Conservation (phyloP, 441 rosid species). For the Flueggea neowawraea region DNA sequence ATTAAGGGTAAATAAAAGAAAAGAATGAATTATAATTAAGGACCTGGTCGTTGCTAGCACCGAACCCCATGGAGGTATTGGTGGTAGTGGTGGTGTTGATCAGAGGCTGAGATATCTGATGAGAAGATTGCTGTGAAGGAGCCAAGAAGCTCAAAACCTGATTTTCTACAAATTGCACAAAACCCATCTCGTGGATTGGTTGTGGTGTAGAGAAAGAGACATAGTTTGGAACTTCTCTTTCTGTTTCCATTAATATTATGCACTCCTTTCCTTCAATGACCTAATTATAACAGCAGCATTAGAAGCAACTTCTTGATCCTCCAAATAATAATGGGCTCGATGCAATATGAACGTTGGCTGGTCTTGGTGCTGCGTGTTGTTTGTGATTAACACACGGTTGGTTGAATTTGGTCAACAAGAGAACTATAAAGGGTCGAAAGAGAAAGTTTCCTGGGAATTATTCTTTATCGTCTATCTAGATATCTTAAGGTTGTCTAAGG, state of each 20-base stretch:
- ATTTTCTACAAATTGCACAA: slow-evolving; percentile 74
- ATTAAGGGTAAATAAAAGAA: slow-evolving; percentile 7
- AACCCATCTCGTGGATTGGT: slow-evolving; percentile 62
- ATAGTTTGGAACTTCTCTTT: slow-evolving; percentile 42
- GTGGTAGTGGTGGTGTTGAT: slow-evolving; percentile 19
- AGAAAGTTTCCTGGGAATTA: too few species aligned
- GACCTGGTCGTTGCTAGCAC: slow-evolving; percentile 26
- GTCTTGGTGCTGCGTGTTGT: too few species aligned
- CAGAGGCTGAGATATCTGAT: slow-evolving; percentile 40
- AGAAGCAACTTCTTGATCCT: too few species aligned
- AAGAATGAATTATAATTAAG: too few species aligned
- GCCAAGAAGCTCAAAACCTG: slow-evolving; percentile 71
- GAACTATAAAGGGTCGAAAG: too few species aligned
- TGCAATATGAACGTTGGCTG: too few species aligned
- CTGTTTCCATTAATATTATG: slow-evolving; percentile 1
- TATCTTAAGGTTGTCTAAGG: too few species aligned
- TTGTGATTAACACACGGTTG: too few species aligned
- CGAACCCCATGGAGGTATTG: slow-evolving; percentile 39
- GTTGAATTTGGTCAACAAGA: too few species aligned
- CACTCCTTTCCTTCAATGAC: not conserved
- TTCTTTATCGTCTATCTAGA: too few species aligned
- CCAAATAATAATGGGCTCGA: too few species aligned
- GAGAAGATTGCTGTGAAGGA: slow-evolving; percentile 33
- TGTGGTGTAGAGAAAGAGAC: slow-evolving; percentile 45
- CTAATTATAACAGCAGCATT: too few species aligned